phyloP scores from a whole-genome alignment of 805 yeast genomes.

The Barnettozyma californica region DNA sequence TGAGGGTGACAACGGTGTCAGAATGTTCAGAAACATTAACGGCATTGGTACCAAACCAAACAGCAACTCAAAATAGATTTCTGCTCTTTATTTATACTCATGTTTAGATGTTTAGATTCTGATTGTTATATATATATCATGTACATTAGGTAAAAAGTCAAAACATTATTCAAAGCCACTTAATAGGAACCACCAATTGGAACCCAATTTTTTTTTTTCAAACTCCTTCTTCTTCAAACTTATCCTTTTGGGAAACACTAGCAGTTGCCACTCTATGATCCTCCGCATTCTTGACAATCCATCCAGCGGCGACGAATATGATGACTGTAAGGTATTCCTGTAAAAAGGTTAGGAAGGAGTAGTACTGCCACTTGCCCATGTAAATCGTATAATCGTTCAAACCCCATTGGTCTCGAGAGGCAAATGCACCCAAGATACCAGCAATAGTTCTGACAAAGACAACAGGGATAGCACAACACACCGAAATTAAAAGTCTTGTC shows the following conservation, averaged over 20 bases:
- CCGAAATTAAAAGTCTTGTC: neutral
- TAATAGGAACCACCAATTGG: no score
- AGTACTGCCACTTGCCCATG: conserved; percentile 6
- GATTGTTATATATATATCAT: neutral
- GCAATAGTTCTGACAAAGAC: conserved; percentile 2
- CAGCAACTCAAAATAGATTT: neutral
- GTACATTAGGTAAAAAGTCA: neutral
- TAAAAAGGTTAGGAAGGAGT: conserved; percentile 2
- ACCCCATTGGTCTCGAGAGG: neutral
- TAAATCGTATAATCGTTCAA: conserved; percentile 4
- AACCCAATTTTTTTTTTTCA: no score
- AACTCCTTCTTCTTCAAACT: neutral
- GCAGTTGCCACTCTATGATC: neutral
- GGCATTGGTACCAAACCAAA: conserved; percentile 34
- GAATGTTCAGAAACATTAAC: conserved; percentile 61
- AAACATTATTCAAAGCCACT: no score
- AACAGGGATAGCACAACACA: neutral
- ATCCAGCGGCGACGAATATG: neutral
- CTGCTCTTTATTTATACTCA: neutral
- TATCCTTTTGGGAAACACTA: neutral
- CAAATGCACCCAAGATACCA: conserved; percentile 1
- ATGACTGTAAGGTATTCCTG: conserved; percentile 1
- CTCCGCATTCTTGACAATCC: conserved; percentile 4
- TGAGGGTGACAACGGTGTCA: conserved; percentile 61
- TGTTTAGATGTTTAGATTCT: neutral